Evolutionary conservation across 1,284 basidiomycete species (phyloP).

Genomic region (Fomitopsis schrenkii): DNA sequence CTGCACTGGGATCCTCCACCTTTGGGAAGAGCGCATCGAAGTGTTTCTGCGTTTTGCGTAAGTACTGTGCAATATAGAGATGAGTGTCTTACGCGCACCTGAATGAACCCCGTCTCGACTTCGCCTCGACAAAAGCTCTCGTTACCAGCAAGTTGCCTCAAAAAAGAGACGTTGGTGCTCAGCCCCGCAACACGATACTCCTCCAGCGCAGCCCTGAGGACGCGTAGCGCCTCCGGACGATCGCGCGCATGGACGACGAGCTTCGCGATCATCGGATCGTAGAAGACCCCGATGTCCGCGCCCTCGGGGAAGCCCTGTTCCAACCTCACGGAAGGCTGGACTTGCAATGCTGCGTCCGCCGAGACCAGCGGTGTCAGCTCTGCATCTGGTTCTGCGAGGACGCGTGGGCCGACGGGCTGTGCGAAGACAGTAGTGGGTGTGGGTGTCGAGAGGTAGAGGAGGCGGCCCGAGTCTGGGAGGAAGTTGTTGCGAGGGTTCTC

Average conservation of each 20-base stretch:
- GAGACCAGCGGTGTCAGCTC: background rate
- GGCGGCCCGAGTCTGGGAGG: constrained; percentile 84
- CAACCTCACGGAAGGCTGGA: constrained; percentile 79
- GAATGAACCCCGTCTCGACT: constrained; percentile 92
- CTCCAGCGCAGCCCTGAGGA: constrained; percentile 76
- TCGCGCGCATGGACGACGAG: constrained; percentile 89
- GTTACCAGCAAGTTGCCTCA: constrained; percentile 76
- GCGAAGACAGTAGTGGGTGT: constrained; percentile 64
- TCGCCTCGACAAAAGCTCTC: constrained; percentile 75
- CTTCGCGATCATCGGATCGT: constrained; percentile 94
- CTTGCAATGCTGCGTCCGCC: constrained; percentile 39
- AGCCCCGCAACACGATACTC: constrained; percentile 92
- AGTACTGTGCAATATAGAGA: background rate
- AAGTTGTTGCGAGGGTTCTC: constrained; percentile 94
- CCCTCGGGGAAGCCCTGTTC: constrained; percentile 89
- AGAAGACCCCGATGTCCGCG: constrained; percentile 88
- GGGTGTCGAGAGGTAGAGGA: constrained; percentile 79
- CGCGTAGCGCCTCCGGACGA: constrained; percentile 80
- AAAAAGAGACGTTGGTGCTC: constrained; percentile 88
- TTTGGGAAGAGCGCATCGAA: constrained; percentile 73
- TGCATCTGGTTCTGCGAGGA: constrained; percentile 20
- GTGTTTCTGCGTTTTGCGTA: constrained; percentile 59
- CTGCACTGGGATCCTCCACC: constrained; percentile 49
- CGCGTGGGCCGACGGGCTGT: constrained; percentile 34
- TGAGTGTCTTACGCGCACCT: constrained; percentile 37